Evolutionary conservation across 2,329 filamentous ascomycete species (phyloP).

Genomic region (Knufia petricola): DNA sequence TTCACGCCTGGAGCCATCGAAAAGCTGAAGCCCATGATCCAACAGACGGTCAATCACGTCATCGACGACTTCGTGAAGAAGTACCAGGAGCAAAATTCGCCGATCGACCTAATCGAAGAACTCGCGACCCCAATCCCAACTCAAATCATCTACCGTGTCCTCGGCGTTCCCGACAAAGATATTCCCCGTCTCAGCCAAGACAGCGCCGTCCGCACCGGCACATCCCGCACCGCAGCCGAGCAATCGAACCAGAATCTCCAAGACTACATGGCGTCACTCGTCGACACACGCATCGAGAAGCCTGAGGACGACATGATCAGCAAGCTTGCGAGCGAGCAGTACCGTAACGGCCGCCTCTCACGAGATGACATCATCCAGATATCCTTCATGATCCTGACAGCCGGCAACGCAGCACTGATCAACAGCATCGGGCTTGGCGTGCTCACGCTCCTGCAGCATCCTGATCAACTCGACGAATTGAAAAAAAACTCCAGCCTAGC

Average conservation of each 20-base stretch:
- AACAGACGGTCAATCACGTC: not conserved
- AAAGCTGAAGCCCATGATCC: not conserved
- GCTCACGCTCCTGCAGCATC: constrained; percentile 37
- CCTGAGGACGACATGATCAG: not conserved
- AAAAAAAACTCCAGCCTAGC: constrained; percentile 33
- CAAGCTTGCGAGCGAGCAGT: not conserved
- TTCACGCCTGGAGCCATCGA: not conserved
- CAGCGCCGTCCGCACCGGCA: not conserved
- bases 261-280: not conserved
- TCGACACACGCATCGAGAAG: not conserved
- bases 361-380: constrained; percentile 33
- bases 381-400: constrained; percentile 42
- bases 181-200: not conserved
- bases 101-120: not conserved
- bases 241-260: not conserved
- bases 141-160: not conserved
- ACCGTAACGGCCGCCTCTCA: constrained; percentile 26
- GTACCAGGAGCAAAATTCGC: not conserved
- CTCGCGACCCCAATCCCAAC: not conserved
- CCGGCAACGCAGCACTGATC: constrained; percentile 45
- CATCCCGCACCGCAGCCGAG: not conserved
- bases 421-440: constrained; percentile 43
- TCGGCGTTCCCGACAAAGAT: not conserved
- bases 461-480: constrained; percentile 34
- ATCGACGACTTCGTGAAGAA: not conserved